Conservation (phyloP, 805 yeast species). For the Torulaspora indica region DNA sequence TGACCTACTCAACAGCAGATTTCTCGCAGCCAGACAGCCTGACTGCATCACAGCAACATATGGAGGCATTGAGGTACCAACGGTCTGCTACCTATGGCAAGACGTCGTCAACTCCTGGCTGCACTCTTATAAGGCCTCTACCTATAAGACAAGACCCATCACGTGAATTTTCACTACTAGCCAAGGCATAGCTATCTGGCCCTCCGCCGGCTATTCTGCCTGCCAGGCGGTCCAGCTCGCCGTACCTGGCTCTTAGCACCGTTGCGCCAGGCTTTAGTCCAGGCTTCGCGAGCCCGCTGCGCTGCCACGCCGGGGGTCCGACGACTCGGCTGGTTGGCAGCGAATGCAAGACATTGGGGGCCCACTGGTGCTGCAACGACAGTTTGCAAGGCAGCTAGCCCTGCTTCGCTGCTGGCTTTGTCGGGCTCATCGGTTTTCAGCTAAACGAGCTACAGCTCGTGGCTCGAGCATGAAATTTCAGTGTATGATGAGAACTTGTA, state of each 20-base stretch:
- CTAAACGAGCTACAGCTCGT: constrained; percentile 10
- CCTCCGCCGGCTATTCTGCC: too few relatives aligned
- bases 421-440: constrained; percentile 5
- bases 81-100: background rate
- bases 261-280: too few relatives aligned
- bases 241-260: too few relatives aligned
- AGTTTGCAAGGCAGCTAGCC: too few relatives aligned
- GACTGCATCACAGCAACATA: background rate
- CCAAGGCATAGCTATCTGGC: too few relatives aligned
- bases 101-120: background rate
- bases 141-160: background rate
- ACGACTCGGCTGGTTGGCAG: too few relatives aligned
- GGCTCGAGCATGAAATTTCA: constrained; percentile 8
- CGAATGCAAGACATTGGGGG: too few relatives aligned
- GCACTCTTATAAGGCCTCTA: background rate
- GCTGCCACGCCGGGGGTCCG: too few relatives aligned
- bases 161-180: background rate
- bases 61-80: background rate
- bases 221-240: too few relatives aligned
- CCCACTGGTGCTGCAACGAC: too few relatives aligned
- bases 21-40: background rate
- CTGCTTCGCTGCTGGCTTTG: too few relatives aligned
- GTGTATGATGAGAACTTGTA: background rate
- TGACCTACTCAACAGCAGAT: background rate
- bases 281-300: too few relatives aligned